These are phyloP conservation scores for Solanum virginianum DNA, from an alignment of 257 asterid species.

Conservation along the genomic window DNA sequence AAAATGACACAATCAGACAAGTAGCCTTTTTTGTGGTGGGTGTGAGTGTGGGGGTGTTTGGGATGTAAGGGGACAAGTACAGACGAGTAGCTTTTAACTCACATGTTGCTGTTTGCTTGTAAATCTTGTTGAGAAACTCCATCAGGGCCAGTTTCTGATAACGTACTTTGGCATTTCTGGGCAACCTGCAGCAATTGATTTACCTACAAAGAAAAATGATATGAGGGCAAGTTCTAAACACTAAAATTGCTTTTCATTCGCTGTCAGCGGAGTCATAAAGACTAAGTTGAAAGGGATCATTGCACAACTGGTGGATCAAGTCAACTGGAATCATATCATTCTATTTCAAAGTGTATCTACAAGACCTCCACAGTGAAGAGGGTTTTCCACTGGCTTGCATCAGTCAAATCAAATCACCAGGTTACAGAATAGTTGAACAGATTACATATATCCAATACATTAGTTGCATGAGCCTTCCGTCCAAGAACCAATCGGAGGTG, in stretches of 20 bases:
- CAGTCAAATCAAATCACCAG: not conserved
- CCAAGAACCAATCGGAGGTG: not conserved
- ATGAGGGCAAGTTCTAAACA: not conserved
- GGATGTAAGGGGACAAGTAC: not conserved
- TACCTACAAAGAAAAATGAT: slow-evolving; percentile 40
- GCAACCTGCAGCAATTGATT: slow-evolving; percentile 91
- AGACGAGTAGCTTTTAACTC: slow-evolving; percentile 14
- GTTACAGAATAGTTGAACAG: not conserved
- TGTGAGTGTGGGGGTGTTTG: not conserved
- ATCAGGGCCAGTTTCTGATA: slow-evolving; percentile 81
- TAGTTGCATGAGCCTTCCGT: not conserved
- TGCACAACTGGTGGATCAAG: not conserved
- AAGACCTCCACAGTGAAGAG: not conserved
- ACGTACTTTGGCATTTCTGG: slow-evolving; percentile 84
- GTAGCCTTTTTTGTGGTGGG: not conserved
- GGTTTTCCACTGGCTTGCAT: not conserved
- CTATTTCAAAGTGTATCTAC: not conserved
- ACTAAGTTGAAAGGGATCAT: not conserved
- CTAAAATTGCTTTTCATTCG: not conserved
- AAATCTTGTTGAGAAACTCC: slow-evolving; percentile 80
- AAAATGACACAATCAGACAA: not conserved
- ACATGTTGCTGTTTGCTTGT: slow-evolving; percentile 85
- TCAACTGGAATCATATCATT: not conserved
- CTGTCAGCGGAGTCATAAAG: not conserved
- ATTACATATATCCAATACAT: not conserved